A percentile compares a stretch with the other conserved stretches of the same genome.
Conservation (phyloP, 2,329 filamentous ascomycete genomes). For the Pestalotiopsis sp. region DNA sequence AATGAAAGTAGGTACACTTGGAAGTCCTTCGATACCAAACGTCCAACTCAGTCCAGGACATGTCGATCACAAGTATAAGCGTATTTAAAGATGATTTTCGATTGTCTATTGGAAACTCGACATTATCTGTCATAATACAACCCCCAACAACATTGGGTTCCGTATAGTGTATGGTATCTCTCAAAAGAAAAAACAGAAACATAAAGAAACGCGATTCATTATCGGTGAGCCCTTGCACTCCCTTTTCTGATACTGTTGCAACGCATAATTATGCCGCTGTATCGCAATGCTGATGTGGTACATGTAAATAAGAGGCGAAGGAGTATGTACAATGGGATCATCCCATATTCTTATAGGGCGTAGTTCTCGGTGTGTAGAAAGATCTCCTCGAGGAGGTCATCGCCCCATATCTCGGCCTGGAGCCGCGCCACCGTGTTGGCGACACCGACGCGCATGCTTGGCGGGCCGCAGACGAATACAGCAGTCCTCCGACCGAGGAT, state of each 20-base stretch:
- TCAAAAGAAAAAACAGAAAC: background rate
- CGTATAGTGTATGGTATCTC: background rate
- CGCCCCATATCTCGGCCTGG: conserved; percentile 82
- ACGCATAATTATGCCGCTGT: background rate
- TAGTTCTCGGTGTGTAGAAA: conserved; percentile 97
- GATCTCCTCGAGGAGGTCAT: conserved; percentile 81
- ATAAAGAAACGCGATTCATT: background rate
- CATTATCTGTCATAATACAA: background rate
- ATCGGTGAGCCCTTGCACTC: background rate
- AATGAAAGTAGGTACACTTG: too few relatives aligned
- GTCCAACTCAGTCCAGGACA: too few relatives aligned
- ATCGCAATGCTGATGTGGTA: background rate
- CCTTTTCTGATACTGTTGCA: background rate
- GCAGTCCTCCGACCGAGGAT: conserved; percentile 81
- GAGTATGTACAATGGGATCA: conserved; percentile 3
- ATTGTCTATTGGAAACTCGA: background rate
- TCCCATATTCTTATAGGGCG: conserved; percentile 62
- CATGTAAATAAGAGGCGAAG: background rate
- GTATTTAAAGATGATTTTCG: background rate
- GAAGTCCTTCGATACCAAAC: too few relatives aligned
- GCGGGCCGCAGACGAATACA: conserved; percentile 91
- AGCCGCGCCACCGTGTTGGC: conserved; percentile 81
- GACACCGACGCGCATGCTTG: conserved; percentile 84
- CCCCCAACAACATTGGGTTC: background rate
- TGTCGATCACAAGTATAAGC: too few relatives aligned